phyloP scores from a whole-genome alignment of 805 yeast genomes.

The Kluyveromyces lactis region DNA sequence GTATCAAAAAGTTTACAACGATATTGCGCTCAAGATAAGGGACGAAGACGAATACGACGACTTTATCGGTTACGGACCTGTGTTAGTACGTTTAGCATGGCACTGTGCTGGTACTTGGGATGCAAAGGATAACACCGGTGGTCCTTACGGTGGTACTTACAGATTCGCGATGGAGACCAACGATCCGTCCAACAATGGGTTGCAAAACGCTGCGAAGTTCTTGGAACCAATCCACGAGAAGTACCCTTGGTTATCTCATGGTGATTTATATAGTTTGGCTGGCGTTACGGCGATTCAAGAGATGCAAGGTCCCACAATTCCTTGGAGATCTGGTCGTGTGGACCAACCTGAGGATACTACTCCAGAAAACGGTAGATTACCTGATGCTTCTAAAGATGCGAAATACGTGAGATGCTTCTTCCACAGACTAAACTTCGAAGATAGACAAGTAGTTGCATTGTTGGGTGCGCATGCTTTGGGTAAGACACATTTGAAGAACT shows the following conservation, averaged over 20 bases:
- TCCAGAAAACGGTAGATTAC: slow-evolving; percentile 65
- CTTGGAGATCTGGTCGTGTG: slow-evolving; percentile 78
- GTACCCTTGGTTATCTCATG: slow-evolving; percentile 65
- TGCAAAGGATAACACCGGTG: slow-evolving; percentile 46
- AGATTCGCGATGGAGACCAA: slow-evolving; percentile 40
- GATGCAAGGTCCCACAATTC: slow-evolving; percentile 67
- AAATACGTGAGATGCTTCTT: slow-evolving; percentile 58
- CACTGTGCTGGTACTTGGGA: slow-evolving; percentile 82
- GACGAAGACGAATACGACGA: slow-evolving; percentile 55
- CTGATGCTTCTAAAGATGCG: slow-evolving; percentile 61
- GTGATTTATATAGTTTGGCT: slow-evolving; percentile 73
- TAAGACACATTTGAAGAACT: slow-evolving; percentile 57
- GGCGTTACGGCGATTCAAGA: slow-evolving; percentile 76
- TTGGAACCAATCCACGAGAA: slow-evolving; percentile 45
- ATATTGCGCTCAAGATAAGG: slow-evolving; percentile 53
- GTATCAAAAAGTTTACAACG: slow-evolving; percentile 66
- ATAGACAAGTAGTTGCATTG: slow-evolving; percentile 64
- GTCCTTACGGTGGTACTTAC: slow-evolving; percentile 69
- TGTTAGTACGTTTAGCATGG: slow-evolving; percentile 76
- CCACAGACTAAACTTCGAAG: slow-evolving; percentile 57
- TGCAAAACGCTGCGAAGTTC: slow-evolving; percentile 48
- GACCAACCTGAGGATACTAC: slow-evolving; percentile 43
- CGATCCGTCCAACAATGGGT: slow-evolving; percentile 58
- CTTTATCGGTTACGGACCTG: slow-evolving; percentile 67
- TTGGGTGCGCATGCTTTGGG: slow-evolving; percentile 75